Evolutionary conservation across 2,329 filamentous ascomycete species (phyloP), one percentile per base, ranked within the genome.

Genomic region (Neocatenulostroma microsporum): DNA sequence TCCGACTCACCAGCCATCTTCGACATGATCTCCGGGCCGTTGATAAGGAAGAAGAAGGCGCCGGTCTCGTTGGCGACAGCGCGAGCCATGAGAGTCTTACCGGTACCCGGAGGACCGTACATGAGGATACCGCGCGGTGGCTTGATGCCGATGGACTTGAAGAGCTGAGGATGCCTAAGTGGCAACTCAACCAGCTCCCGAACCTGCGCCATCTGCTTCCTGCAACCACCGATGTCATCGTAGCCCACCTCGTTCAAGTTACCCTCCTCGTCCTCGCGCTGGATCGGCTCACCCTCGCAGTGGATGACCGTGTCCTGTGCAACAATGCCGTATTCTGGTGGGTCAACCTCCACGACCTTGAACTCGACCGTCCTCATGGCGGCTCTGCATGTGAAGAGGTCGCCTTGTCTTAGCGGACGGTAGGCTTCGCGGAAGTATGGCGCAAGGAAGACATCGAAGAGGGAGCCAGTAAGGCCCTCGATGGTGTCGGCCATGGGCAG

Each of bases 71-170:
- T 96, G 67, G 91, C 91, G 39, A 98, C 91, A 47, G 91, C 91
- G 66, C 91, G 85, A 58, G 91, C 91, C 91, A 96, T 96, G 53
- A 98, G 72, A 24, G 91, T 98, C 76, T 98, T 98, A 82, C 91
- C 91, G 47, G 91, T 96, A 84, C 91, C 91, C 9, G 91, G 91
- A 57, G 91, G 91, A 48, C 91, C 91, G 63, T 66, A 73, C 68
- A 98, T 86, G 60, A 98, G 77, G 58, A 96, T 94, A 79, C 91
- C 91, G 58, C 91, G 87, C 30, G 91, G 91, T 38, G 91, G 91
- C 78, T 98, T 98, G 72, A 98, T 95, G 78, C 91, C 91, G 60
- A 98, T 96, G 26, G 89, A 96, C 76, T 96, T 98, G 83, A 98
- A 98, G 34, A 98, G 82, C 66, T 96, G 91, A 43, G 91, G 91